Evolutionary conservation across 2,329 filamentous ascomycete species (phyloP), one percentile per base, ranked within the genome.

Genomic region (Xylaria sp.): DNA sequence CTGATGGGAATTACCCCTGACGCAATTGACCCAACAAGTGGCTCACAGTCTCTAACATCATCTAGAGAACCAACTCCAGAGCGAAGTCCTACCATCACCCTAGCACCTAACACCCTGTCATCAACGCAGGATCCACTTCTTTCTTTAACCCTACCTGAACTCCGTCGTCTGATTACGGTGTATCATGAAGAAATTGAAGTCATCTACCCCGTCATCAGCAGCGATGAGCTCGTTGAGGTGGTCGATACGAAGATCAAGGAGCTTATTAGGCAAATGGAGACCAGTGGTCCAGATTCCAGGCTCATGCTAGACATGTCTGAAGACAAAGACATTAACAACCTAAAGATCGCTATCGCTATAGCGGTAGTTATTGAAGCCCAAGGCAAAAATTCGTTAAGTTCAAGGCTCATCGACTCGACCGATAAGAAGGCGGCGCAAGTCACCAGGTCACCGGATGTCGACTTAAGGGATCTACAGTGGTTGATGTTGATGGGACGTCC

Each of bases 351-450:
- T 4, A 5, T 49, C 10, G 46, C 46, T 26, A 13, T 49, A 26
- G 23, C 46, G 2, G 46, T 49, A 3, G 46, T 49, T 7, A 49
- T 26, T 49, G 46, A 49, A 49, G 1, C 54, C 0, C 51, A 64
- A 64, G 62, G 62, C 2, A 51, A 28, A 59, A 64, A 59, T 20
- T n/a, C 9, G 20, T 42, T 64, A 33, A 64, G 62, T 26, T 64
- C 62, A 17, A 64, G 26, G 13, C 44, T 64, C 6, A 59, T 64
- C 33, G 54, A 64, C 33, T 64, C 44, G 23, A 64, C 62, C 10
- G 51, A 64, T 42, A 64, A 64, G 54, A 64, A 59, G 33, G 62
- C 62, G 6, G 62, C 62, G 9, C 62, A 59, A 26, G 51, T 64
- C 44, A 64, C 62, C 36, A 46, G 62, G 33, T 64, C 54, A 23